Evolutionary conservation across 352 stramenopile genomes (phyloP).

Genomic region (Phytopythium mirpurense): DNA sequence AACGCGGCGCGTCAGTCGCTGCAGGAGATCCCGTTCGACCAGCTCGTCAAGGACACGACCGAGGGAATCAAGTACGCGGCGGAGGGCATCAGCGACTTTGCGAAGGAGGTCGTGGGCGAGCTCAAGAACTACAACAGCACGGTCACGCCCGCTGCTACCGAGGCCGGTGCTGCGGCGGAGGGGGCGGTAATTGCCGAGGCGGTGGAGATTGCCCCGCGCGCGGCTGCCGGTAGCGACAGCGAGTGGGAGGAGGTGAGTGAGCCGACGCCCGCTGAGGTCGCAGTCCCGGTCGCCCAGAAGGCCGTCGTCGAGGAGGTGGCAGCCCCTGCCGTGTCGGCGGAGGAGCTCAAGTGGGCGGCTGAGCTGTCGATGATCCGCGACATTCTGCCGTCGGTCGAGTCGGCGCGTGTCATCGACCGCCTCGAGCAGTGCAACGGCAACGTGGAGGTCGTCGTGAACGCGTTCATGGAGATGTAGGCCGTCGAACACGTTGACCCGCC

Average conservation of each 20-base stretch:
- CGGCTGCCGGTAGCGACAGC: constrained; percentile 33
- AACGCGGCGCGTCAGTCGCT: constrained; percentile 45
- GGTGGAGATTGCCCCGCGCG: constrained; percentile 16
- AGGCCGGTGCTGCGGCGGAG: constrained; percentile 24
- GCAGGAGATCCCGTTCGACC: constrained; percentile 81
- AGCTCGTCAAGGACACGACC: constrained; percentile 72
- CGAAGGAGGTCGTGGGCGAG: constrained; percentile 70
- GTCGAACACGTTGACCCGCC: not conserved
- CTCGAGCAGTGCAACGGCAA: constrained; percentile 81
- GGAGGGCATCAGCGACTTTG: constrained; percentile 67
- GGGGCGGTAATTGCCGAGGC: constrained; percentile 15
- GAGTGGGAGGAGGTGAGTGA: constrained; percentile 68
- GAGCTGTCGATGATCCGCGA: constrained; percentile 69
- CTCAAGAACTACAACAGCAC: constrained; percentile 53
- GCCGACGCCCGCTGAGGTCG: constrained; percentile 19
- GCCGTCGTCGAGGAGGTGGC: constrained; percentile 32
- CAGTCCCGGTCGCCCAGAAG: constrained; percentile 22
- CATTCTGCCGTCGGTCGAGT: constrained; percentile 64
- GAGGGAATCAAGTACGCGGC: constrained; percentile 76
- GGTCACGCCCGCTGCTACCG: constrained; percentile 13
- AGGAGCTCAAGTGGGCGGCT: constrained; percentile 75
- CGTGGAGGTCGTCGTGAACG: constrained; percentile 76
- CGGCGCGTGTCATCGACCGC: constrained; percentile 40
- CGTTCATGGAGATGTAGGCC: constrained; percentile 65
- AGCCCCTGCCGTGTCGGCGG: constrained; percentile 35